These are phyloP conservation scores for Pholiota conissans DNA, from an alignment of 768 basidiomycete species.

Conservation along the genomic window DNA sequence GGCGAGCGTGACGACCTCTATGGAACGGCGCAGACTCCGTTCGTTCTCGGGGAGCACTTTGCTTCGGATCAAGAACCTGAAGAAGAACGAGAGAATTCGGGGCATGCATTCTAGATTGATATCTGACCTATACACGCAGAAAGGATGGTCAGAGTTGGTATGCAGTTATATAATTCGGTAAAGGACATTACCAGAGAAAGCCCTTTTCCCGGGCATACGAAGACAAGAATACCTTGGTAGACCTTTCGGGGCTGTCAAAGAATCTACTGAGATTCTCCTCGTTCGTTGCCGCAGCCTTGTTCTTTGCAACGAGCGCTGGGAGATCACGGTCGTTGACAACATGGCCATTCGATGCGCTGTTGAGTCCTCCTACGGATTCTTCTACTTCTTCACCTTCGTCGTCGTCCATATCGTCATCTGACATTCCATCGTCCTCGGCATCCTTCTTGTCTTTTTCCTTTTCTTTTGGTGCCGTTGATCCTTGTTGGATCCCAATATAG, in stretches of 20 bases:
- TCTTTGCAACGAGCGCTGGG: neutral
- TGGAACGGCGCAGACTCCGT: constrained; percentile 43
- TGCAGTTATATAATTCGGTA: neutral
- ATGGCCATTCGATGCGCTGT: neutral
- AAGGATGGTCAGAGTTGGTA: neutral
- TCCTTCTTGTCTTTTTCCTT: constrained; percentile 16
- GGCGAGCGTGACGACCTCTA: constrained; percentile 42
- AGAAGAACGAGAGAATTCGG: constrained; percentile 43
- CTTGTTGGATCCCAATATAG: constrained; percentile 51
- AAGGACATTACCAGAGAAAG: constrained; percentile 57
- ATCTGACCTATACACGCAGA: constrained; percentile 32
- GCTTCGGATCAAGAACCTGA: constrained; percentile 46
- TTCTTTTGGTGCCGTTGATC: constrained; percentile 4
- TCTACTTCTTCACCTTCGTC: constrained; percentile 28
- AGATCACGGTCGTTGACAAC: constrained; percentile 8
- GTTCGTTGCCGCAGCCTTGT: constrained; percentile 30
- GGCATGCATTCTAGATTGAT: constrained; percentile 41
- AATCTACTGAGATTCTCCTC: constrained; percentile 55
- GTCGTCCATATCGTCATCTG: constrained; percentile 34
- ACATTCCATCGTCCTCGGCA: constrained; percentile 3
- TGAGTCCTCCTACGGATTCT: neutral
- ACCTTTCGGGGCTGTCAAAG: constrained; percentile 58
- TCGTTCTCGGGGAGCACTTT: constrained; percentile 43
- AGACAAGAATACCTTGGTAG: constrained; percentile 66
- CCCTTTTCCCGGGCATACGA: constrained; percentile 69